phyloP scores from a whole-genome alignment of 23 red algal species.

The Gracilariopsis chorda region DNA sequence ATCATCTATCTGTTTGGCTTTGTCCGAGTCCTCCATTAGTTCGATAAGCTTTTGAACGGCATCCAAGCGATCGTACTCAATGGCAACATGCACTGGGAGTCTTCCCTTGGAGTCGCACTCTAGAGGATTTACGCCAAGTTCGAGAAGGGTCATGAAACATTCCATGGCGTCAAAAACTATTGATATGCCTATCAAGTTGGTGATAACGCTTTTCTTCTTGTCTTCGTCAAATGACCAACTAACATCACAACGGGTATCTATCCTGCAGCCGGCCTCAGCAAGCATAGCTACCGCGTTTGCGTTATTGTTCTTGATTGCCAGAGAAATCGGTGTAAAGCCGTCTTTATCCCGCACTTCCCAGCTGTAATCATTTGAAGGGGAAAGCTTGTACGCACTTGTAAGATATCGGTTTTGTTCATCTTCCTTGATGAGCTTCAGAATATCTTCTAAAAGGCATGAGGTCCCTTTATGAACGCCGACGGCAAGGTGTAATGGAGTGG shows the following conservation, averaged over 20 bases:
- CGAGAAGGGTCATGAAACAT: not conserved
- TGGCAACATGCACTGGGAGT: not conserved
- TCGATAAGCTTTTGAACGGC: not conserved
- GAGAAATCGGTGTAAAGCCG: not conserved
- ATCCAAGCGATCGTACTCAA: constrained; percentile 1
- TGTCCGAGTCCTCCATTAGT: not conserved
- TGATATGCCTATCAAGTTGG: not conserved
- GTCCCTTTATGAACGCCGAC: not conserved
- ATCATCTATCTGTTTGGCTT: not conserved
- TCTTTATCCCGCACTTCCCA: constrained; percentile 1
- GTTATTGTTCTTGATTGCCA: not conserved
- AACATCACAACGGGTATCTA: not conserved
- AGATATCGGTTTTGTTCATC: not conserved
- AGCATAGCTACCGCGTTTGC: not conserved
- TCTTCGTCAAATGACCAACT: not conserved
- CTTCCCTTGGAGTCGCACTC: not conserved
- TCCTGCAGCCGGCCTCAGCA: not conserved
- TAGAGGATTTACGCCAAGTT: not conserved
- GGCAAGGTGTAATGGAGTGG: constrained; percentile 19
- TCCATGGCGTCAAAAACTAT: not conserved
- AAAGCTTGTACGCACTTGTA: not conserved
- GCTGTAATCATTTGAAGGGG: not conserved
- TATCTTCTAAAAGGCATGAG: not conserved
- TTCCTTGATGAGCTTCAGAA: constrained; percentile 7
- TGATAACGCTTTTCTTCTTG: not conserved